Evolutionary conservation across 2,329 filamentous ascomycete genomes (phyloP).

Genomic region (Botrytis galanthina): DNA sequence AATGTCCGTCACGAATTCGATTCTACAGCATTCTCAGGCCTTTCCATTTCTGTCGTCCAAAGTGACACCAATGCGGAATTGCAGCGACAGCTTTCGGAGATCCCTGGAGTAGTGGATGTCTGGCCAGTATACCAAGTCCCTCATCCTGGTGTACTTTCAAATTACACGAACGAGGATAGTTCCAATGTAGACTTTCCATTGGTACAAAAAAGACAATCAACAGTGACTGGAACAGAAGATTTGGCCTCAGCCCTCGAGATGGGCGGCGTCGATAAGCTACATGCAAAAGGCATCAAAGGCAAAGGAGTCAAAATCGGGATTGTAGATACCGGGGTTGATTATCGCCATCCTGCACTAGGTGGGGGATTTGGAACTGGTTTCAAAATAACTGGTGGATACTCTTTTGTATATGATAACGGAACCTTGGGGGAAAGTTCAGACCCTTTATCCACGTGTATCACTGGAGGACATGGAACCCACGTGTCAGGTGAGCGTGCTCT

Average conservation of each 20-base stretch:
- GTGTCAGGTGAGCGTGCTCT: conserved; percentile 24
- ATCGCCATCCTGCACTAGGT: conserved; percentile 61
- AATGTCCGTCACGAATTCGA: conserved; percentile 20
- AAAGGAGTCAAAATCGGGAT: conserved; percentile 46
- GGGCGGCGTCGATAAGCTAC: conserved; percentile 42
- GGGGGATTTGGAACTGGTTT: conserved; percentile 61
- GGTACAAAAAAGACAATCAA: conserved; percentile 7
- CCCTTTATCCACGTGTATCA: conserved; percentile 27
- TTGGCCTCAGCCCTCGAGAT: conserved; percentile 23
- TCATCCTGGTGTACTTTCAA: not conserved
- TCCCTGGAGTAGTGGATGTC: conserved; percentile 5
- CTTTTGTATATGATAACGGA: conserved; percentile 53
- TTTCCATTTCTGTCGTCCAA: conserved; percentile 13
- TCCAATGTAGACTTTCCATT: not conserved
- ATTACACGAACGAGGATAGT: not conserved
- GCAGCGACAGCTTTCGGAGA: conserved; percentile 5
- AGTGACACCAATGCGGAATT: not conserved
- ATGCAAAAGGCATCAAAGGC: conserved; percentile 46
- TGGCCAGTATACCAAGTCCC: conserved; percentile 16
- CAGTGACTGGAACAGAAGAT: not conserved
- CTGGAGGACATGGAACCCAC: conserved; percentile 32
- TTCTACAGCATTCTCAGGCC: conserved; percentile 5
- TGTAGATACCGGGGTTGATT: conserved; percentile 50
- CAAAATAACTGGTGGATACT: conserved; percentile 56
- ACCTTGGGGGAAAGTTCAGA: conserved; percentile 20